Evolutionary conservation across 306 rosid species (phyloP), one percentile per base, ranked within the genome.

Genomic region (Heteromeles arbutifolia): DNA sequence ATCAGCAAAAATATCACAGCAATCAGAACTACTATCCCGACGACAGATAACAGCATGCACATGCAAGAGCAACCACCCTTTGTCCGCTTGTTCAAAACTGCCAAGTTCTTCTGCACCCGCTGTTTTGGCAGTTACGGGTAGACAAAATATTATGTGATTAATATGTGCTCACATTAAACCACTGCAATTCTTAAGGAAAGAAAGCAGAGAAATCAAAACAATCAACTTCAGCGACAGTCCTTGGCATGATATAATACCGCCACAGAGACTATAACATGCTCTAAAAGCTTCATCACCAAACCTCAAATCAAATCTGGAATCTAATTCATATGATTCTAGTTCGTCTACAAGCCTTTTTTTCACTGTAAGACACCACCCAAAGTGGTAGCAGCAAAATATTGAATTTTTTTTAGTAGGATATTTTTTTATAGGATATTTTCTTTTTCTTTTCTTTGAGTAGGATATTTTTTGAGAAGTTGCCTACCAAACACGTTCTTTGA

Each of bases 81-180:
- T 14, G 88, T 82, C 39, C 96, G 96, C 75, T 92, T 95, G 85
- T 92, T 92, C 80, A 95, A 66, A 74, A 89, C 44, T 63, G 97
- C 96, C 90, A 95, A 92, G 81, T 86, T 89, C 89, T 95, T 95
- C 88, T 88, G 96, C 71, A 95, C 99, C 71, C 99, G 82, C 97
- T 95, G 98, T 88, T 85, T 81, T 74, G 14, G 76, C n/a, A 86
- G 24, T 52, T 57, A 75, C 56, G 34, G 13, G 74, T 53, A 75
- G 28, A 75, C 61, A 74, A 73, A 69, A 75, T 13, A 69, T 58
- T 44, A 59, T 21, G 70, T 21, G 34, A 77, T 72, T 77, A 58
- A 77, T 57, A 65, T 65, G 64, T 25, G 48, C 72, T 73, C 58
- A n/a, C 50, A 72, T 13, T 29, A 50, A 70, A 68, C 64, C 3